Percentiles rank a stretch among this genome's conserved stretches.
Evolutionary conservation across 352 stramenopile species (phyloP).

Genomic region (Phytophthora sp.): DNA sequence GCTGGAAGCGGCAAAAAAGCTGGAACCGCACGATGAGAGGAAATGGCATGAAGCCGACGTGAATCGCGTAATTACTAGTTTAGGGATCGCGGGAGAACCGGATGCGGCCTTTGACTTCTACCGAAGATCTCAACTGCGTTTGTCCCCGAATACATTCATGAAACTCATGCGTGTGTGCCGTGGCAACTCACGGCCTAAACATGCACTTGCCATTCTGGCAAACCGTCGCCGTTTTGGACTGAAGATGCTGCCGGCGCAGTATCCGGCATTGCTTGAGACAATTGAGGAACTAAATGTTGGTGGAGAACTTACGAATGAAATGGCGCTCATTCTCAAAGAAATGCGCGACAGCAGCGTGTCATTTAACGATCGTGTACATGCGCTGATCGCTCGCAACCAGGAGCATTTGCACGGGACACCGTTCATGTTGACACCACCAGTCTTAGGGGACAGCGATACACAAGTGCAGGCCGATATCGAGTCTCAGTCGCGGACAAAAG

Average conservation of each 20-base stretch:
- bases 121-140: constrained; percentile 44
- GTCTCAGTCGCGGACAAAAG: constrained; percentile 25
- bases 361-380: constrained; percentile 36
- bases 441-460: neutral
- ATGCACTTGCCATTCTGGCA: constrained; percentile 53
- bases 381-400: constrained; percentile 48
- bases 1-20: constrained; percentile 35
- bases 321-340: constrained; percentile 46
- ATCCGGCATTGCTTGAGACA: constrained; percentile 51
- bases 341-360: constrained; percentile 42
- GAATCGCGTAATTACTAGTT: constrained; percentile 57
- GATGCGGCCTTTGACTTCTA: constrained; percentile 75
- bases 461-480: neutral
- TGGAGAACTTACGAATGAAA: constrained; percentile 37
- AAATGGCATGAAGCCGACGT: constrained; percentile 56
- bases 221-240: constrained; percentile 66
- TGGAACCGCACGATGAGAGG: constrained; percentile 35
- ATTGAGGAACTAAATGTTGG: constrained; percentile 46
- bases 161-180: constrained; percentile 56
- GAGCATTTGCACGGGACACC: constrained; percentile 35
- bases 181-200: constrained; percentile 43
- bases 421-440: constrained; percentile 25
- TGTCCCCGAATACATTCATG: constrained; percentile 52
- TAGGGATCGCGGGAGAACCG: constrained; percentile 43
- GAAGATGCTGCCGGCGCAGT: constrained; percentile 45